These are phyloP conservation scores for Coemansia sp. DNA, from an alignment of 192 early-diverging fungal genomes.

Conservation along the genomic window DNA sequence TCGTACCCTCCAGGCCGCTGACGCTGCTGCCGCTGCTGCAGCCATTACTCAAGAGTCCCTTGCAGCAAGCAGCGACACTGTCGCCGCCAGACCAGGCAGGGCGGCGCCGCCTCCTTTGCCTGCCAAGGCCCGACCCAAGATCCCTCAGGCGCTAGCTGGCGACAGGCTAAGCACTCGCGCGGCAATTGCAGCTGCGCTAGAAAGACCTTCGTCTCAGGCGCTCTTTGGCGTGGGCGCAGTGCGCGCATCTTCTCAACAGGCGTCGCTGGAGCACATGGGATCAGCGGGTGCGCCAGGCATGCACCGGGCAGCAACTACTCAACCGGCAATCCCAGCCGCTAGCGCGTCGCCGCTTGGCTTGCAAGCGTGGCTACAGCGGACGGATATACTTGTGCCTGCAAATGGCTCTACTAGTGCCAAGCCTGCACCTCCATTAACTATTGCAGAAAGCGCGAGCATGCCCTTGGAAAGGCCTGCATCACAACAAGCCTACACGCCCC, in stretches of 20 bases:
- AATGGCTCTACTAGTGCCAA: conserved; percentile 22
- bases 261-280: conserved; percentile 2
- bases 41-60: not conserved
- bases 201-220: conserved; percentile 34
- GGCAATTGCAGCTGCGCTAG: conserved; percentile 21
- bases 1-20: conserved; percentile 34
- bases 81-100: not conserved
- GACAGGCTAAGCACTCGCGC: conserved; percentile 27
- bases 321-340: not conserved
- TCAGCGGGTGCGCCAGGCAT: conserved; percentile 1
- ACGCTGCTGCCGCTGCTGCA: not conserved
- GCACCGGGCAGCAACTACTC: conserved; percentile 9
- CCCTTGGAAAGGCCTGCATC: not conserved
- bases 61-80: not conserved
- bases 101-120: conserved; percentile 36
- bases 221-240: conserved; percentile 21
- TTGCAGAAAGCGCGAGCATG: not conserved
- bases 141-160: conserved; percentile 29
- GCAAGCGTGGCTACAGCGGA: conserved; percentile 48
- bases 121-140: conserved; percentile 25
- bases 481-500: not conserved
- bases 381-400: conserved; percentile 35
- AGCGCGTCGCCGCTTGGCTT: conserved; percentile 15
- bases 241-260: conserved; percentile 6
- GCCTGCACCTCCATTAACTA: not conserved